Conservation (phyloP, 2,329 filamentous ascomycete genomes). For the Aspergillus ibericus region DNA sequence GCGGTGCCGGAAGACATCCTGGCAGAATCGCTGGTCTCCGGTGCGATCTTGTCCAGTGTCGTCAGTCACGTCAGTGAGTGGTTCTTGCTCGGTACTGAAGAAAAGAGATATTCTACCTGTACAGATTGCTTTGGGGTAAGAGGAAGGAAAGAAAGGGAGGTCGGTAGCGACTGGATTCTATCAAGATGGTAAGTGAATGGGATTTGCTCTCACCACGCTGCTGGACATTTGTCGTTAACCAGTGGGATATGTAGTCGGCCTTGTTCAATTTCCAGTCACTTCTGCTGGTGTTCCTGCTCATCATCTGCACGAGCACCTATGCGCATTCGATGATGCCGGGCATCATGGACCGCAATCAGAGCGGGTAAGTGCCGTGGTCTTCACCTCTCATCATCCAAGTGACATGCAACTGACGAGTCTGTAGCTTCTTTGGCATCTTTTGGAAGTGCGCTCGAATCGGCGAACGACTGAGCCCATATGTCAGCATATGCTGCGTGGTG, state of each 20-base stretch:
- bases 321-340: slow-evolving; percentile 85
- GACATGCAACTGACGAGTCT: background rate
- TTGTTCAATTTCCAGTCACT: slow-evolving; percentile 99
- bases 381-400: background rate
- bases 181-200: slow-evolving; percentile 33
- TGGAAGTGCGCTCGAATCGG: slow-evolving; percentile 96
- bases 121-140: no score
- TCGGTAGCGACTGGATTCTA: background rate
- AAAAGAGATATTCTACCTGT: no score
- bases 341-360: slow-evolving; percentile 89
- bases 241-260: slow-evolving; percentile 64
- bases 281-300: slow-evolving; percentile 86
- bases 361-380: slow-evolving; percentile 64
- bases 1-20: slow-evolving; percentile 12
- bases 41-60: background rate
- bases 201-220: background rate
- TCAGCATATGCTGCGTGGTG: slow-evolving; percentile 86
- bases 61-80: no score
- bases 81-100: background rate
- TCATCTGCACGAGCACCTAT: slow-evolving; percentile 95
- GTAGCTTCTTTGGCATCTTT: slow-evolving; percentile 76
- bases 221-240: background rate
- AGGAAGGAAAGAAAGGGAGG: background rate
- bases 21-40: slow-evolving; percentile 17
- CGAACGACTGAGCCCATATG: slow-evolving; percentile 90